phyloP scores from a whole-genome alignment of 2,329 filamentous ascomycete species.

The Xylariaceae sp. region DNA sequence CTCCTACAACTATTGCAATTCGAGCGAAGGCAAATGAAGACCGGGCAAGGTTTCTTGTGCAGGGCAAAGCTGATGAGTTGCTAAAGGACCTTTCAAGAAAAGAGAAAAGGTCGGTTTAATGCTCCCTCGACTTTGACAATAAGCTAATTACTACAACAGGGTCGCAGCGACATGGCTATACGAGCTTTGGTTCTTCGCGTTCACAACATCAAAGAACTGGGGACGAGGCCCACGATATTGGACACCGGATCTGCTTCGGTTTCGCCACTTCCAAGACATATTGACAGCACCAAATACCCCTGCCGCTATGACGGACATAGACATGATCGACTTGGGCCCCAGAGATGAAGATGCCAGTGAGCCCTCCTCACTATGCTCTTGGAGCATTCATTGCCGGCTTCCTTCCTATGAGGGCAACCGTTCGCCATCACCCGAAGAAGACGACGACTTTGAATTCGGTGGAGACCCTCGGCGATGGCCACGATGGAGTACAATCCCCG shows the following conservation, averaged over 20 bases:
- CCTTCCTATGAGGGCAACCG: background rate
- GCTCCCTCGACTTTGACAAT: background rate
- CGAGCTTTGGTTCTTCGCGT: slow-evolving; percentile 34
- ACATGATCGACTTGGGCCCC: background rate
- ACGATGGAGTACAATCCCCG: background rate
- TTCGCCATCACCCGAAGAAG: background rate
- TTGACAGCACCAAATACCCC: background rate
- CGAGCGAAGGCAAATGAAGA: background rate
- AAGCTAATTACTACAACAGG: slow-evolving; percentile 18
- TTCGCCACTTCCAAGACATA: background rate
- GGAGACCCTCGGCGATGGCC: background rate
- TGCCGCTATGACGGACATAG: background rate
- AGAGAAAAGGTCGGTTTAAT: background rate
- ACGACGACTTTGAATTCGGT: background rate
- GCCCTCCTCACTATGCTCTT: background rate
- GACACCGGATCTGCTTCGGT: slow-evolving; percentile 17
- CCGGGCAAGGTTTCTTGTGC: background rate
- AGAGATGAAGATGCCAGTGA: background rate
- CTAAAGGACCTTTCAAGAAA: background rate
- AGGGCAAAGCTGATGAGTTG: background rate
- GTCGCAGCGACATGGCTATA: slow-evolving; percentile 30
- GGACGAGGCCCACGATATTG: slow-evolving; percentile 26
- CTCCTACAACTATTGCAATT: background rate
- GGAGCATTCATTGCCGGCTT: background rate
- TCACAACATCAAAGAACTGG: slow-evolving; percentile 31